These are phyloP conservation scores for Cystobasidium slooffiae DNA, from an alignment of 1,284 basidiomycete genomes.

Conservation along the genomic window DNA sequence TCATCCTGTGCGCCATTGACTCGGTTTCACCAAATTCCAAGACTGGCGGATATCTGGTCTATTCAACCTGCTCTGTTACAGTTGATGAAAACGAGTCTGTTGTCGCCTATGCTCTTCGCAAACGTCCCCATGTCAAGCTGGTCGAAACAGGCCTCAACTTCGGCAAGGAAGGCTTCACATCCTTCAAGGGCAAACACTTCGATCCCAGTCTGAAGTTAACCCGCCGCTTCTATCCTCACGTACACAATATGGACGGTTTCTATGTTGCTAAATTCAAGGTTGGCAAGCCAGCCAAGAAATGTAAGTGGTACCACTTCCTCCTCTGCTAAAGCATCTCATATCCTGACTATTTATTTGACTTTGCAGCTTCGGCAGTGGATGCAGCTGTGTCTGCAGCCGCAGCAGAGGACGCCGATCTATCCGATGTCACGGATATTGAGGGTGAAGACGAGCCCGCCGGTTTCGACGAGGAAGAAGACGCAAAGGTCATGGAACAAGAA, in stretches of 20 bases:
- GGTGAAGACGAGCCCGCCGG: conserved; percentile 54
- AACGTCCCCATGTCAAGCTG: conserved; percentile 91
- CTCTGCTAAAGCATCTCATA: background rate
- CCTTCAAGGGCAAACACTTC: conserved; percentile 87
- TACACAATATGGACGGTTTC: conserved; percentile 87
- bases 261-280: conserved; percentile 98
- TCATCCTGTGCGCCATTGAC: conserved; percentile 97
- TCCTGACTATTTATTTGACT: conserved; percentile 9
- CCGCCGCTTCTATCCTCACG: conserved; percentile 84
- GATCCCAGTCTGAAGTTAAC: conserved; percentile 78
- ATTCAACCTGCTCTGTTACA: conserved; percentile 97
- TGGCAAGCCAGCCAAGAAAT: conserved; percentile 64
- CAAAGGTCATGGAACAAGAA: conserved; percentile 57
- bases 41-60: conserved; percentile 93
- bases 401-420: conserved; percentile 56
- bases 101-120: conserved; percentile 96
- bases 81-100: conserved; percentile 99
- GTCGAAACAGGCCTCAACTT: conserved; percentile 93
- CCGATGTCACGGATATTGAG: conserved; percentile 50
- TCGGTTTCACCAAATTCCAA: conserved; percentile 86
- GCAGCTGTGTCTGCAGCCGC: conserved; percentile 54
- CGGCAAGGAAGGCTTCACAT: conserved; percentile 87
- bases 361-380: conserved; percentile 6
- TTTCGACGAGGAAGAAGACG: conserved; percentile 59
- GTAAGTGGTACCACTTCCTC: background rate